Percentiles rank a stretch among this genome's conserved stretches.
phyloP scores from a whole-genome alignment of 176 grass and related monocot genomes.

The Elaeis guineensis region DNA sequence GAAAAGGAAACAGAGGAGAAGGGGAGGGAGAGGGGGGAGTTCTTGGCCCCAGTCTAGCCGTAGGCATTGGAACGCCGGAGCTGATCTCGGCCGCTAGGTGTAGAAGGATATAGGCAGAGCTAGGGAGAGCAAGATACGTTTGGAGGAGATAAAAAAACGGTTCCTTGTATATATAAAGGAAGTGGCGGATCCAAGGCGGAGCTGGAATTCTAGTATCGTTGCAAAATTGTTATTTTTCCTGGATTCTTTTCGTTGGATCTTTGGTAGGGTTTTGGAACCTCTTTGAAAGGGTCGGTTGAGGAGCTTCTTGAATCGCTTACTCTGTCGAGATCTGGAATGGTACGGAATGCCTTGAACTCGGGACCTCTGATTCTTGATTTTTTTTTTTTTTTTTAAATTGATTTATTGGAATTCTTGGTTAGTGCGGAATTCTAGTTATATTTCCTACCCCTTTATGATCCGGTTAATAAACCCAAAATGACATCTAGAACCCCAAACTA shows the following conservation, averaged over 20 bases:
- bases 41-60: not conserved
- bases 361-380: not conserved
- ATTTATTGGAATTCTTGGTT: not conserved
- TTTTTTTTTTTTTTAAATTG: not conserved
- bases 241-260: not conserved
- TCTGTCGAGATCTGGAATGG: slow-evolving; percentile 4
- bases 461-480: too few species aligned
- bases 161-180: not conserved
- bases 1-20: not conserved
- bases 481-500: too few species aligned
- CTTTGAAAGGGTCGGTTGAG: not conserved
- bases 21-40: not conserved
- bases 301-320: not conserved
- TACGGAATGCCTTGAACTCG: not conserved
- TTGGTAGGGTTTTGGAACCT: not conserved
- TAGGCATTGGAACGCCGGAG: not conserved
- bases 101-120: not conserved
- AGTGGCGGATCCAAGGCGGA: not conserved
- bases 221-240: too few species aligned
- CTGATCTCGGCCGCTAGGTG: too few species aligned
- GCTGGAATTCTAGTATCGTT: not conserved
- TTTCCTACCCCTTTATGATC: too few species aligned
- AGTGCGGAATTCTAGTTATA: too few species aligned
- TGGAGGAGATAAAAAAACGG: not conserved
- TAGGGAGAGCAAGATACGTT: not conserved